Evolutionary conservation across 2,329 filamentous ascomycete species (phyloP), one percentile per base, ranked within the genome.

Genomic region (Neofusicoccum kwambonambiense): DNA sequence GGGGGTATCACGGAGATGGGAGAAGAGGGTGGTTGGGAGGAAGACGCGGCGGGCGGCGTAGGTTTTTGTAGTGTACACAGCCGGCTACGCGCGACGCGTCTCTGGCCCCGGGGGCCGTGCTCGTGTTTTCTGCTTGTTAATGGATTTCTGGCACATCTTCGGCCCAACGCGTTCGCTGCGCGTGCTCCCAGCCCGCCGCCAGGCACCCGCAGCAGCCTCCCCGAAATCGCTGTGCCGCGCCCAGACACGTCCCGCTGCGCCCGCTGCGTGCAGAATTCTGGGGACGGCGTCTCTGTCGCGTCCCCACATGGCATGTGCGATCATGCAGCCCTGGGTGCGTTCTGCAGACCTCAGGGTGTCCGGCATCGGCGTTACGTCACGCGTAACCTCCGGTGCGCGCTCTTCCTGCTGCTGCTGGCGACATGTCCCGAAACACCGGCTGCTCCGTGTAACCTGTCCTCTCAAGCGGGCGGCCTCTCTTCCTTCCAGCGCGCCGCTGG

Each of bases 291-390:
- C 6, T n/a, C 11, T 17, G 7, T 4, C 22, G 34, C 41, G 41
- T 45, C 56, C 47, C 56, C 42, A 60, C 56, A 60, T 49, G 27
- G 19, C 42, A 15, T 60, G 56, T 22, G 19, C 31, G 56, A 45
- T 37, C n/a, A 19, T 60, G 42, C 31, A 37, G 42, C 27, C n/a
- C 41, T 15, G 15, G 12, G n/a, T 44, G 4, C 13, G 8, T n/a
- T 22, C 27, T 44, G 42, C 56, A 47, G 56, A 60, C 56, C 15
- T 47, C 56, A 47, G 27, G 31, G 42, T 60, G 41, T 47, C 56
- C 56, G 41, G 56, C 56, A 60, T 60, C 56, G 56, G 56, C 41
- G 19, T 60, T 60, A 60, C 56, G 56, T 60, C 56, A 60, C 56
- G 56, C 27, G 56, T 60, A 2, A 35, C 34, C 56, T 45, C 54